phyloP scores from a whole-genome alignment of 306 rosid genomes.

The Cucurbita argyrosperma region DNA sequence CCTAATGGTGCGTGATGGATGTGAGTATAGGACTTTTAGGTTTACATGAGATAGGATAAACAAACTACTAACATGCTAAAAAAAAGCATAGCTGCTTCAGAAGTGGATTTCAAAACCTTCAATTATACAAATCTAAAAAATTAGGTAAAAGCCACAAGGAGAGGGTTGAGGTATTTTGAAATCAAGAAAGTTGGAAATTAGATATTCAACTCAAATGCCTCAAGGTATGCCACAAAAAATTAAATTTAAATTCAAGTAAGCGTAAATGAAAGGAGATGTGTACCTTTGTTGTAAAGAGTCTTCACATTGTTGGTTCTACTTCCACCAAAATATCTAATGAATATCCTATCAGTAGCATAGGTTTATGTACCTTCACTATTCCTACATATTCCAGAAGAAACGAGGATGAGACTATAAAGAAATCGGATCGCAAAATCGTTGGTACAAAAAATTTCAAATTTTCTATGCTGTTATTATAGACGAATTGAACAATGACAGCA shows the following conservation, averaged over 20 bases:
- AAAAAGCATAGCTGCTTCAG: neutral
- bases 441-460: neutral
- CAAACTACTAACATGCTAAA: neutral
- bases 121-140: neutral
- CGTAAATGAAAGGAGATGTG: neutral
- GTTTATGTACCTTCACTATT: neutral
- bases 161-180: neutral
- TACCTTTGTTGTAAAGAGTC: neutral
- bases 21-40: neutral
- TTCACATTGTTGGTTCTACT: neutral
- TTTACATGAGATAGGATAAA: neutral
- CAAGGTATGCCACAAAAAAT: neutral
- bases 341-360: neutral
- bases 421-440: neutral
- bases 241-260: neutral
- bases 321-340: neutral
- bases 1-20: too few species aligned
- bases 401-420: neutral
- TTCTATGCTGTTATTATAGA: neutral
- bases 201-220: neutral
- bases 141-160: neutral
- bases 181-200: neutral
- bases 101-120: neutral
- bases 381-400: neutral
- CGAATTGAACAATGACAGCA: neutral